phyloP scores from a whole-genome alignment of 139 green algal genomes.

The Micractinium sp. region DNA sequence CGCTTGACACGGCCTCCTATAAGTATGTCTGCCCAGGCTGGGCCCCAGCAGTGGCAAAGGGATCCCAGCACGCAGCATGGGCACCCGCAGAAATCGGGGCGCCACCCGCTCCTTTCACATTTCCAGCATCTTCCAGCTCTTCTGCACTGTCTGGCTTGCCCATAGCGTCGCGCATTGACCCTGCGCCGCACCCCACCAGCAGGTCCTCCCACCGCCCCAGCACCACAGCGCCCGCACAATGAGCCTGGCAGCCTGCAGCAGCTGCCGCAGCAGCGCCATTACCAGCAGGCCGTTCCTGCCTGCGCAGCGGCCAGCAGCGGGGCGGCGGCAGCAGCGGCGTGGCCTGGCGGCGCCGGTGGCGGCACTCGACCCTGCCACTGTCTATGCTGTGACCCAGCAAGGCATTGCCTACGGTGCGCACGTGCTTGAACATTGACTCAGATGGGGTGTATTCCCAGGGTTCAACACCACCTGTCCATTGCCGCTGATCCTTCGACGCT shows the following conservation, averaged over 20 bases:
- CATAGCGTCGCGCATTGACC: too few relatives aligned
- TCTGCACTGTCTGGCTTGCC: too few relatives aligned
- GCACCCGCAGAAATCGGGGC: too few relatives aligned
- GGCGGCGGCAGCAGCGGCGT: neutral
- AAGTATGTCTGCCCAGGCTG: too few relatives aligned
- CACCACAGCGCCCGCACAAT: too few relatives aligned
- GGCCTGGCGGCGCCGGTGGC: neutral
- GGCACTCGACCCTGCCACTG: constrained; percentile 23
- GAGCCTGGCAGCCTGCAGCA: neutral
- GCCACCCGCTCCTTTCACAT: too few relatives aligned
- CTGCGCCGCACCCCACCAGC: neutral
- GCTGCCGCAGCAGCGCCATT: neutral
- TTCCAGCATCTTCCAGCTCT: too few relatives aligned
- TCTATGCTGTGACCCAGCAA: constrained; percentile 62
- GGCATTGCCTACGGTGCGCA: constrained; percentile 54
- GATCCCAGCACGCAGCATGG: too few relatives aligned
- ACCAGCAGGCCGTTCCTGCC: neutral
- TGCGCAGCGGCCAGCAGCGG: too few relatives aligned
- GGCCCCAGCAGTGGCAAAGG: too few relatives aligned
- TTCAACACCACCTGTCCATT: neutral
- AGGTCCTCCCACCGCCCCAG: neutral
- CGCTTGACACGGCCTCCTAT: too few relatives aligned
- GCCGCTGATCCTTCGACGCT: too few relatives aligned
- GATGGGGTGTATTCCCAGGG: neutral
- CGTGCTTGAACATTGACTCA: neutral